Conservation (phyloP, 2,329 filamentous ascomycete species). For the Daldinia sp. region DNA sequence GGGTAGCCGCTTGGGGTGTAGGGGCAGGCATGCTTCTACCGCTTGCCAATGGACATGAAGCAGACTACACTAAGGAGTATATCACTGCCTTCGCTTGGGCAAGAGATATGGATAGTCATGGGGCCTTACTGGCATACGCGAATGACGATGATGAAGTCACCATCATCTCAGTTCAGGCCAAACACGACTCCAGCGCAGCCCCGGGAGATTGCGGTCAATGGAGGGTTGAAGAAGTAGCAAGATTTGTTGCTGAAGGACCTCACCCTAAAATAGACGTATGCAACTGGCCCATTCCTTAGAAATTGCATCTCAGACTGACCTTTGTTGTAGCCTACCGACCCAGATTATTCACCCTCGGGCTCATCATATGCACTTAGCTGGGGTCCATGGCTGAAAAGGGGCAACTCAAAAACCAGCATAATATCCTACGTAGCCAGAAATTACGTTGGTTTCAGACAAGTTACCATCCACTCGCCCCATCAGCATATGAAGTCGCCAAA, state of each 20-base stretch:
- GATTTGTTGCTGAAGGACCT: conserved; percentile 62
- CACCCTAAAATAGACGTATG: conserved; percentile 56
- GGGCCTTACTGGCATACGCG: conserved; percentile 63
- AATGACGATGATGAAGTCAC: conserved; percentile 65
- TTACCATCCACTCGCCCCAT: conserved; percentile 58
- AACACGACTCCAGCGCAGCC: conserved; percentile 45
- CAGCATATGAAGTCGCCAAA: conserved; percentile 52
- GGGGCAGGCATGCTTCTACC: conserved; percentile 65
- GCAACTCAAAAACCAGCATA: conserved; percentile 56
- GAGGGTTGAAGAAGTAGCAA: conserved; percentile 63
- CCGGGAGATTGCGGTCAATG: conserved; percentile 53
- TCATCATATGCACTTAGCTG: conserved; percentile 66
- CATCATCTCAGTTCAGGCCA: conserved; percentile 61
- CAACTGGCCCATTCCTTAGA: background rate
- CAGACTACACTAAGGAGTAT: conserved; percentile 52
- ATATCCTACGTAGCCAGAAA: conserved; percentile 64
- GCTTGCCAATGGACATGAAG: conserved; percentile 51
- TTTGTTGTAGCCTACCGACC: conserved; percentile 54
- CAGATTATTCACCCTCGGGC: conserved; percentile 62
- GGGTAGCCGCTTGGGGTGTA: conserved; percentile 68
- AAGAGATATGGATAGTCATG: conserved; percentile 55
- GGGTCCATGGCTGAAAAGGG: conserved; percentile 63
- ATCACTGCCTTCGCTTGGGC: conserved; percentile 68
- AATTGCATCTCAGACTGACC: conserved; percentile 5
- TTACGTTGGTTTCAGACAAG: conserved; percentile 66